Evolutionary conservation across 805 yeast genomes (phyloP), one percentile per base, ranked within the genome.

Genomic region (Jamesozyma jinghongensis): DNA sequence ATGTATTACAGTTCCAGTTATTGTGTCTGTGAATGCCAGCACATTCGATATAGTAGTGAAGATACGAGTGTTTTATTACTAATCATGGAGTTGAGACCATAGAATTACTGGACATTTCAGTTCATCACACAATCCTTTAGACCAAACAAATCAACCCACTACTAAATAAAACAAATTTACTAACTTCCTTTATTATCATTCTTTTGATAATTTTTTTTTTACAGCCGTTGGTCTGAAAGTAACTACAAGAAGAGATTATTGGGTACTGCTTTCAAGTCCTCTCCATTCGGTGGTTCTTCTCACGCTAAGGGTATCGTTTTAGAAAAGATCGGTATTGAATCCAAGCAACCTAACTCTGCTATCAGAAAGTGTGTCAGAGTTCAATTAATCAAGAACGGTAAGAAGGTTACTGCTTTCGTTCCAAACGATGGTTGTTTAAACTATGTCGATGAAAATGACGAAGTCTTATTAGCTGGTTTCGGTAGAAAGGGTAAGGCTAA

Each of bases 401-500:
- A 90, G 84, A 90, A 85, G 78, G 98, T 88, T 61, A 92, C 98
- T 66, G 99, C 99, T 73, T 92, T 92, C 94, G 99, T 92, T 69
- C 98, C 99, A 74, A 90, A 92, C 68, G 99, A 92, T 77, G 99
- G 99, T 90, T 92, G 98, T 82, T 77, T 92, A 74, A 92, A 92
- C 92, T 92, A 82, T 64, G 97, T 92, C 66, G 99, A 92, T 71
- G 97, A 92, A 79, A 92, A 92, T 81, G 99, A 92, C 77, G 97
- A 92, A 75, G 99, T 92, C 64, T 79, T 92, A 67, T 79, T 92
- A 65, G 97, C 99, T 67, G 99, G 99, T 81, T 92, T 92, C 87
- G 99, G 99, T 86, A 87, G 97, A 79, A 92, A 95, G 82, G 98
- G 98, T 80, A 92, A 92, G 82, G 98, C 98, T 73, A 92, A 92